phyloP scores from a whole-genome alignment of 163 green algal genomes.

The Coccomyxa subellipsoidea region DNA sequence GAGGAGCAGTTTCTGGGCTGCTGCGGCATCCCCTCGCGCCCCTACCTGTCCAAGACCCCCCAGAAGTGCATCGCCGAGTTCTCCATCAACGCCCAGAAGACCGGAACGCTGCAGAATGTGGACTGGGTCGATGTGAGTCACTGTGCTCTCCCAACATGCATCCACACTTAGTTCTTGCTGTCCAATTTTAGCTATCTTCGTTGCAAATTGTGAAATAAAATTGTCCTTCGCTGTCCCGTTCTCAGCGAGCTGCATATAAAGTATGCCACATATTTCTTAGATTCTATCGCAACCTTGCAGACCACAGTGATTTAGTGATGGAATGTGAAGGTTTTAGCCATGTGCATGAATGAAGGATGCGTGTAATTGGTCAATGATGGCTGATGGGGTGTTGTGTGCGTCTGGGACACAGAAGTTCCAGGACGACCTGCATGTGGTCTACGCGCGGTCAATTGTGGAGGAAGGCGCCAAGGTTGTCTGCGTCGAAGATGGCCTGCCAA shows the following conservation, averaged over 20 bases:
- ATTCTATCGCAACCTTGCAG: too few species aligned
- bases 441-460: constrained; percentile 67
- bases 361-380: neutral
- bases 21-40: constrained; percentile 74
- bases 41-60: constrained; percentile 56
- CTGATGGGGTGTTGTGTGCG: neutral
- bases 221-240: too few species aligned
- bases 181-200: too few species aligned
- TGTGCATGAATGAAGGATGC: too few species aligned
- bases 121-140: constrained; percentile 39
- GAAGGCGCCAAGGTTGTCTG: constrained; percentile 58
- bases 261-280: too few species aligned
- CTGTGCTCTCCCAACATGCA: constrained; percentile 12
- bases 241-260: too few species aligned
- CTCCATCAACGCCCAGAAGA: constrained; percentile 72
- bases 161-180: neutral
- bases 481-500: constrained; percentile 82
- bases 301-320: neutral
- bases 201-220: too few species aligned
- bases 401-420: constrained; percentile 47
- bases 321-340: too few species aligned
- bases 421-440: constrained; percentile 66
- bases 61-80: constrained; percentile 77
- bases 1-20: constrained; percentile 81
- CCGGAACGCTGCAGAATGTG: constrained; percentile 42